phyloP scores from a whole-genome alignment of 2,329 filamentous ascomycete species.

The Purpureocillium takamizusanense region DNA sequence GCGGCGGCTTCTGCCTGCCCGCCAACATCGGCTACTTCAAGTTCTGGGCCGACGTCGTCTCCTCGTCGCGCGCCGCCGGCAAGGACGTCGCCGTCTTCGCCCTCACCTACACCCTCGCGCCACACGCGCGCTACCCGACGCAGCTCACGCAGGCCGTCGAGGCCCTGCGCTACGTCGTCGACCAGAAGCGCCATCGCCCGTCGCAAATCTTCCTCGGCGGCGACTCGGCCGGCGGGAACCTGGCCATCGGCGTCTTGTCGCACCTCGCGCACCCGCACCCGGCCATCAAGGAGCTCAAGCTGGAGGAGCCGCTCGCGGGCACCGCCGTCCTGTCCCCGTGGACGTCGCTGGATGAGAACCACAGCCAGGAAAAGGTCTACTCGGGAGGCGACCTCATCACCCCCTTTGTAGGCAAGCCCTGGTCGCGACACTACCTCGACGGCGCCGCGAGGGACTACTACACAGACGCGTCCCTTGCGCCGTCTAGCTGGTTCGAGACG shows the following conservation, averaged over 20 bases:
- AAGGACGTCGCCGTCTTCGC: slow-evolving; percentile 11
- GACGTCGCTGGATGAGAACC: slow-evolving; percentile 9
- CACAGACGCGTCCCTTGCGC: slow-evolving; percentile 9
- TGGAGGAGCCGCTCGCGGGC: slow-evolving; percentile 9
- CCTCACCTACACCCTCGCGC: slow-evolving; percentile 11
- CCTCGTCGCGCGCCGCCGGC: slow-evolving; percentile 5
- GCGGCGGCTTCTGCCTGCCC: slow-evolving; percentile 13
- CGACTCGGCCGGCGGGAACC: slow-evolving; percentile 13
- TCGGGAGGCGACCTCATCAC: slow-evolving; percentile 10
- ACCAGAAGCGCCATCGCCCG: slow-evolving; percentile 5
- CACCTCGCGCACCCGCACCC: slow-evolving; percentile 12
- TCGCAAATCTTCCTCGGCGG: slow-evolving; percentile 10
- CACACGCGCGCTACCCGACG: slow-evolving; percentile 11
- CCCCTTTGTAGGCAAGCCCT: slow-evolving; percentile 5
- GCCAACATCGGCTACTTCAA: slow-evolving; percentile 11
- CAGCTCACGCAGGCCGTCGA: slow-evolving; percentile 12
- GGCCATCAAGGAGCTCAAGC: slow-evolving; percentile 8
- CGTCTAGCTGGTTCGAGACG: slow-evolving; percentile 10
- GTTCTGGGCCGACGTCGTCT: slow-evolving; percentile 8
- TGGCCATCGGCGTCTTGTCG: slow-evolving; percentile 12
- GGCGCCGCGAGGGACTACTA: slow-evolving; percentile 8
- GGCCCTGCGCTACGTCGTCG: slow-evolving; percentile 10
- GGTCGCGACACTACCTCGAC: slow-evolving; percentile 8
- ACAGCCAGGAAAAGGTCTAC: slow-evolving; percentile 6
- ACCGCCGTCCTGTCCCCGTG: slow-evolving; percentile 9